Conservation (phyloP, 257 asterid species). For the Coffea eugenioides region DNA sequence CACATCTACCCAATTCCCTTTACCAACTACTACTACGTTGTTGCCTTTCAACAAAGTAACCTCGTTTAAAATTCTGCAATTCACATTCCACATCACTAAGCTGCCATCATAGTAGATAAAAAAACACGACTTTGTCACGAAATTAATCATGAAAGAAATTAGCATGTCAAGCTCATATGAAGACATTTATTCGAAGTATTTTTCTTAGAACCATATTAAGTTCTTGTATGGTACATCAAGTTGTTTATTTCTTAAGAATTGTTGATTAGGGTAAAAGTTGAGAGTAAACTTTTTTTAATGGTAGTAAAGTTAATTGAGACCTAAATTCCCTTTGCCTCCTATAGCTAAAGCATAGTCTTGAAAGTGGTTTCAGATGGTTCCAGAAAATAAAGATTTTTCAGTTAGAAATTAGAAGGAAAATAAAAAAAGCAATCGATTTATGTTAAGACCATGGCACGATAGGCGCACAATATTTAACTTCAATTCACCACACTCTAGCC, state of each 20-base stretch:
- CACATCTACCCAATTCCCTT: no score
- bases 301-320: conserved; percentile 65
- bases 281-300: not conserved
- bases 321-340: conserved; percentile 61
- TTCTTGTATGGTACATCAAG: conserved; percentile 64
- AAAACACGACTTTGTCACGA: no score
- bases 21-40: no score
- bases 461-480: no score
- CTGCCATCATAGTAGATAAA: no score
- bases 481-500: no score
- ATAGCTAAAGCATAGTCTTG: conserved; percentile 9
- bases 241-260: conserved; percentile 49
- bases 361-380: not conserved
- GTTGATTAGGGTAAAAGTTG: not conserved
- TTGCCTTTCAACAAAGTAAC: no score
- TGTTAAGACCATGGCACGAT: no score
- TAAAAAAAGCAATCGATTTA: no score
- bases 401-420: no score
- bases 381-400: not conserved
- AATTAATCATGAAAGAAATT: not conserved
- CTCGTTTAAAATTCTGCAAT: no score
- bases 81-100: no score
- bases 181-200: conserved; percentile 39
- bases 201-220: conserved; percentile 77
- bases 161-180: not conserved